Conservation (phyloP, 179 eudicot species). For the Heliamphora pulchella region DNA sequence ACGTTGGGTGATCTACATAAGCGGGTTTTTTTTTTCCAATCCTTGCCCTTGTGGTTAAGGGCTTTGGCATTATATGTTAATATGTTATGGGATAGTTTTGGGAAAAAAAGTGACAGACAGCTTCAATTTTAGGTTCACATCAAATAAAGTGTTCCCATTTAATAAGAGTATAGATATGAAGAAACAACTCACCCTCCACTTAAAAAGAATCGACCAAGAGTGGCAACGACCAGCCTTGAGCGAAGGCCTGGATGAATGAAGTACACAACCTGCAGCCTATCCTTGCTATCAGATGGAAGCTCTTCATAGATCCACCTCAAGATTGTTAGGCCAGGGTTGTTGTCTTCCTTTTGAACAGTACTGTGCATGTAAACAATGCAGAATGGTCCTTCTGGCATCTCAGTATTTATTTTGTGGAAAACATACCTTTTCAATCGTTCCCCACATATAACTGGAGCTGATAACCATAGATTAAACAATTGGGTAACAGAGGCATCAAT, state of each 20-base stretch:
- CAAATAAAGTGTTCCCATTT: too few species aligned
- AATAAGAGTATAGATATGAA: neutral
- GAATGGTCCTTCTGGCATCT: conserved; percentile 76
- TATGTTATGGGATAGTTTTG: too few species aligned
- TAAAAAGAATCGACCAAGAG: conserved; percentile 79
- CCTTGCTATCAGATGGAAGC: conserved; percentile 67
- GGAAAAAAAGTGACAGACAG: too few species aligned
- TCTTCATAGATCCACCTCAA: conserved; percentile 96
- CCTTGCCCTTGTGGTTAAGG: too few species aligned
- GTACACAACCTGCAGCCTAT: conserved; percentile 80
- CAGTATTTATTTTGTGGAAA: conserved; percentile 57
- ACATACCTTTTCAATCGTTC: conserved; percentile 81
- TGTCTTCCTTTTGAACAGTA: conserved; percentile 77
- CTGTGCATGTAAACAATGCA: conserved; percentile 77
- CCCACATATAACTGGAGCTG: conserved; percentile 66
- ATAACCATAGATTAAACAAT: conserved; percentile 6
- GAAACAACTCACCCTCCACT: conserved; percentile 73
- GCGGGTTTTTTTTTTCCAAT: too few species aligned
- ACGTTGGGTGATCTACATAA: too few species aligned
- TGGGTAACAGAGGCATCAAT: conserved; percentile 10
- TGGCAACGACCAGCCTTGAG: conserved; percentile 84
- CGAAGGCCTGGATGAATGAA: conserved; percentile 93
- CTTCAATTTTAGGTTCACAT: too few species aligned
- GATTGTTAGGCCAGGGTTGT: conserved; percentile 82
- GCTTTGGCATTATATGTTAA: too few species aligned